Base-by-base conservation (phyloP, 495 filamentous ascomycete species). In the Arthonia radiata region DNA sequence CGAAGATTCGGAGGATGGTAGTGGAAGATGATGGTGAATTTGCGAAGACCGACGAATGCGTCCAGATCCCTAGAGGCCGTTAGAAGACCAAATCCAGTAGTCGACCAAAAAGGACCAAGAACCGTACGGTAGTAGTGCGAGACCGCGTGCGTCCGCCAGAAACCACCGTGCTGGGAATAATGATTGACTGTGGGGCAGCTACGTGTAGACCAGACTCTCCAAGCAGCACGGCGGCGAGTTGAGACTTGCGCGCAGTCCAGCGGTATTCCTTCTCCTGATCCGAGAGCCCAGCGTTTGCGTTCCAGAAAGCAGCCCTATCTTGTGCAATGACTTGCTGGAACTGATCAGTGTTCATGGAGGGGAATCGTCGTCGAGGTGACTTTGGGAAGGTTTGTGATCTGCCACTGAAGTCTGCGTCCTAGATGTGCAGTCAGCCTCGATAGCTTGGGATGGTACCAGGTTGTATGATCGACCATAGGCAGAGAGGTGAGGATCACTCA, bases 161-260 rank as follows among this genome's bases (percentile, higher is more conserved):
- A 4, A 36, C 25, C 35, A 41, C 34, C 24, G 35, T 28, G 14
- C 38, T 33, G 24, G 38, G 38, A n/a, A 31, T 27, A 6, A 35
- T 18, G n/a, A 17, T 9, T 6, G 30, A 26, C 18, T 11, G 18
- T 19, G 21, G 6, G 10, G 14, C n/a, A n/a, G 13, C 15, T 25
- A 22, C 9, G 25, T 13, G 31, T 18, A 23, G 26, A 14, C 24
- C 17, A 24, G 5, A 26, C 17, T 15, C 16, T 22, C 18, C n/a
- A n/a, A n/a, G n/a, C n/a, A n/a, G n/a, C n/a, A n/a, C n/a, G n/a
- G n/a, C n/a, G n/a, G 27, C 14, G n/a, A 32, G 24, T 17, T 3
- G 24, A 13, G 31, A 27, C 15, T 14, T 22, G 3, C 23, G 14
- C 18, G 28, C 26, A 4, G 17, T 17, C 35, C 31, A 35, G 10